These are phyloP conservation scores for Iodosphaeria phyllophila DNA, from an alignment of 2,329 filamentous ascomycete genomes.

Conservation along the genomic window DNA sequence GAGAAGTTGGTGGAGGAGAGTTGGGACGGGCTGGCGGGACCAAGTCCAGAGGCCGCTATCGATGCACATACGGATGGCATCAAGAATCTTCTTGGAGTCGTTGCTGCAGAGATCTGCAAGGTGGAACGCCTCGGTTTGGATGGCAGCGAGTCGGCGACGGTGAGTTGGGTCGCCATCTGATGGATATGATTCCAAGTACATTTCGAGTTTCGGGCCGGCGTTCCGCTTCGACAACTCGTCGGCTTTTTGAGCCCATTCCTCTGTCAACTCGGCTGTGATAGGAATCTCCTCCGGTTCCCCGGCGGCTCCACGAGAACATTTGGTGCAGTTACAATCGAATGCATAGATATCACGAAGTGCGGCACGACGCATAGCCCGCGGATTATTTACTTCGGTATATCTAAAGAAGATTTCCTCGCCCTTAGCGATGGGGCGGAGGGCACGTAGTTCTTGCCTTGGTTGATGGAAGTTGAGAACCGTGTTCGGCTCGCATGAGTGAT, in stretches of 20 bases:
- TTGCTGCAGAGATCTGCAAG: constrained; percentile 3
- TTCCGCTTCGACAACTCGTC: constrained; percentile 6
- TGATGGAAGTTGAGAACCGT: constrained; percentile 27
- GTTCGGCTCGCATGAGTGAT: constrained; percentile 34
- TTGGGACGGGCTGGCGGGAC: constrained; percentile 9
- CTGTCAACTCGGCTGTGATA: constrained; percentile 1
- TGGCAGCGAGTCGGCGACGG: constrained; percentile 7
- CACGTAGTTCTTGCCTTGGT: constrained; percentile 20
- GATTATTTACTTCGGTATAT: constrained; percentile 26
- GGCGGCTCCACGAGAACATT: constrained; percentile 21
- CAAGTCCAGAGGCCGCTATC: constrained; percentile 10
- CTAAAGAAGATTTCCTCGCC: constrained; percentile 29
- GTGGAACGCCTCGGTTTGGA: constrained; percentile 9
- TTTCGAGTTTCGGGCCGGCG: constrained; percentile 4
- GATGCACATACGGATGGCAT: constrained; percentile 9
- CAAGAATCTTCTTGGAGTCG: constrained; percentile 4
- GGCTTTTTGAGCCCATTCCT: no score
- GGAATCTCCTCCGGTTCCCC: constrained; percentile 8
- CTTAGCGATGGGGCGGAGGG: constrained; percentile 23
- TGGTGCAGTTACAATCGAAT: constrained; percentile 27
- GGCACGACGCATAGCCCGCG: constrained; percentile 21
- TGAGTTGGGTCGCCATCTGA: constrained; percentile 3
- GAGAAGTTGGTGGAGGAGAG: constrained; percentile 9
- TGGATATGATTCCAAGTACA: constrained; percentile 2
- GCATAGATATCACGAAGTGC: constrained; percentile 24